phyloP scores from a whole-genome alignment of 495 filamentous ascomycete genomes.

The Patellaria atrata region DNA sequence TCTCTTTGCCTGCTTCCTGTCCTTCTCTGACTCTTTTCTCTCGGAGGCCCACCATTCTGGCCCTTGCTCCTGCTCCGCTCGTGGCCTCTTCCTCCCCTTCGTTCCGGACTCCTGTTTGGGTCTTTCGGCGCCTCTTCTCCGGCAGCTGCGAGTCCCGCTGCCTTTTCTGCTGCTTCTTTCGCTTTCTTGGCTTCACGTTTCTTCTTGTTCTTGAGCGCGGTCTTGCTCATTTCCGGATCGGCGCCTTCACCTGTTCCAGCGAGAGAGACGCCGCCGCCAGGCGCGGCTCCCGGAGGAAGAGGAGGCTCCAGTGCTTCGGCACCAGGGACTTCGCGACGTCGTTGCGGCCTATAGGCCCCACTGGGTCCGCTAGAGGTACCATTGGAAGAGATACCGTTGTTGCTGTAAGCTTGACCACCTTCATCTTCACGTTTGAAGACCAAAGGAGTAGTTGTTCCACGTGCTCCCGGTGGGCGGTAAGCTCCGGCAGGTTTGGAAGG shows the following conservation, averaged over 20 bases:
- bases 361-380: constrained; percentile 40
- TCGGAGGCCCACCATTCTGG: constrained; percentile 20
- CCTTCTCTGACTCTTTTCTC: constrained; percentile 20
- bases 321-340: constrained; percentile 62
- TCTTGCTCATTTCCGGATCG: constrained; percentile 58
- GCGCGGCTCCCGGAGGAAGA: constrained; percentile 50
- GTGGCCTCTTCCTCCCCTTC: constrained; percentile 37
- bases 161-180: constrained; percentile 54
- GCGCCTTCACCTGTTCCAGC: constrained; percentile 42
- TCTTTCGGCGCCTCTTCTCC: constrained; percentile 14
- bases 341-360: constrained; percentile 58
- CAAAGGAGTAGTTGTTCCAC: constrained; percentile 73
- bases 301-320: constrained; percentile 49
- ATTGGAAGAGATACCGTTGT: constrained; percentile 54
- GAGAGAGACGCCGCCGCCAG: constrained; percentile 55
- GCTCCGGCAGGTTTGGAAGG: constrained; percentile 90
- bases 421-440: constrained; percentile 97
- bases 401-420: constrained; percentile 77
- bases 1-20: constrained; percentile 15
- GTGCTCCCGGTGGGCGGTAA: constrained; percentile 91
- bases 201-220: constrained; percentile 96
- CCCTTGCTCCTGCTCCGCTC: constrained; percentile 49
- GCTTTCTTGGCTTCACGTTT: constrained; percentile 93
- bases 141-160: constrained; percentile 23
- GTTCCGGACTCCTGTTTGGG: constrained; percentile 47